Evolutionary conservation across 805 yeast species (phyloP).

Genomic region (Starmerella apicola): DNA sequence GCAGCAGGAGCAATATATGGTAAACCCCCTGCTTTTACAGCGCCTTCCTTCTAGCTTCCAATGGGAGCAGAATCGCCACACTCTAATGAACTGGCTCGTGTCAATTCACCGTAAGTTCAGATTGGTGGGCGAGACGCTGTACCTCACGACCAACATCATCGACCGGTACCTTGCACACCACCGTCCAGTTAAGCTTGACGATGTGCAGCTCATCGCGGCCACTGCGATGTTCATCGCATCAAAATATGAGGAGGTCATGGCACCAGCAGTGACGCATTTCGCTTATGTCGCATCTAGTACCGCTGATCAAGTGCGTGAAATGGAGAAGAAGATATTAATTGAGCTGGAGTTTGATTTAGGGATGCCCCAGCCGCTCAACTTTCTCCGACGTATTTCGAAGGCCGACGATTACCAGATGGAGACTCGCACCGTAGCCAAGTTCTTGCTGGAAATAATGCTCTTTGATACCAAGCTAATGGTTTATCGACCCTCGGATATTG

Average conservation of each 20-base stretch:
- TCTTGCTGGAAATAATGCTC: constrained; percentile 62
- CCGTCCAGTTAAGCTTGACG: constrained; percentile 59
- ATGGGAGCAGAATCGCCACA: constrained; percentile 65
- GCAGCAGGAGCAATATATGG: constrained; percentile 61
- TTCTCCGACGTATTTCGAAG: constrained; percentile 73
- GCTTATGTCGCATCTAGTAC: constrained; percentile 83
- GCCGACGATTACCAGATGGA: constrained; percentile 83
- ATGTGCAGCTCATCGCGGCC: constrained; percentile 74
- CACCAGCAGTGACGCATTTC: constrained; percentile 75
- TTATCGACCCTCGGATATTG: constrained; percentile 58
- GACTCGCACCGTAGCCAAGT: constrained; percentile 75
- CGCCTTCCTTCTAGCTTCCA: constrained; percentile 49
- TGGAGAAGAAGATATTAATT: constrained; percentile 68
- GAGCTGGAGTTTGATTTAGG: constrained; percentile 61
- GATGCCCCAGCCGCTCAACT: constrained; percentile 84
- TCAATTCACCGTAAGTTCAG: constrained; percentile 79
- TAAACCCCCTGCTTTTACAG: constrained; percentile 41
- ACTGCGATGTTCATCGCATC: constrained; percentile 82
- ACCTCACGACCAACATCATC: constrained; percentile 70
- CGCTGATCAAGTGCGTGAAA: constrained; percentile 66
- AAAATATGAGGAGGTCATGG: constrained; percentile 81
- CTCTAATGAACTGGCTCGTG: constrained; percentile 86
- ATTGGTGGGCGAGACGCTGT: constrained; percentile 73
- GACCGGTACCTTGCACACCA: constrained; percentile 73
- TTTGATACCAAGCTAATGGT: constrained; percentile 68